Evolutionary conservation across 2,329 filamentous ascomycete species (phyloP).

Genomic region (Fusarium dimerum): DNA sequence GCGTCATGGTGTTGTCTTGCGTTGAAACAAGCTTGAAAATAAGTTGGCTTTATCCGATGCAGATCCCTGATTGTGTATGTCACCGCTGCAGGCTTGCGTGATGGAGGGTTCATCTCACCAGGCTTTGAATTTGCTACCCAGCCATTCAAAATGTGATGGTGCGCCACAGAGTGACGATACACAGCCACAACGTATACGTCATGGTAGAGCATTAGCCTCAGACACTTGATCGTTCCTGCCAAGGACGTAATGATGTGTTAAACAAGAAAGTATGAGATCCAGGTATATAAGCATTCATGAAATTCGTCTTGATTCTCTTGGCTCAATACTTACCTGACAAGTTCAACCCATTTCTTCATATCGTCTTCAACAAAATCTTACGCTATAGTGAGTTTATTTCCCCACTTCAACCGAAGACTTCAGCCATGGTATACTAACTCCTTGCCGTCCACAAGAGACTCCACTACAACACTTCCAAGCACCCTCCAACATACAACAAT

Average conservation of each 20-base stretch:
- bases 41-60: not conserved
- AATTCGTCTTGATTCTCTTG: constrained; percentile 21
- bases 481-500: constrained; percentile 7
- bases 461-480: not conserved
- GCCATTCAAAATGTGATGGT: constrained; percentile 4
- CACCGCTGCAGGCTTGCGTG: not conserved
- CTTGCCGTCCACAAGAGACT: not conserved
- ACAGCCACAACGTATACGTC: constrained; percentile 28
- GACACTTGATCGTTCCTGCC: constrained; percentile 24
- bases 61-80: not conserved
- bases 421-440: constrained; percentile 6
- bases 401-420: not conserved
- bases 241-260: constrained; percentile 16
- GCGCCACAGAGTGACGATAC: not conserved
- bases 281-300: constrained; percentile 24
- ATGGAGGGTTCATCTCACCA: not conserved
- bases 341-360: not conserved
- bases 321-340: constrained; percentile 5
- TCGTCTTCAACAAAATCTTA: not conserved
- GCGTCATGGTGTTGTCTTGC: not conserved
- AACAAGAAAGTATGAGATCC: constrained; percentile 7
- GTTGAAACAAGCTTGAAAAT: not conserved
- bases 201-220: constrained; percentile 14
- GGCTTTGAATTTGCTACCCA: not conserved
- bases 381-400: not conserved